Base-by-base conservation (phyloP, 1,284 basidiomycete genomes). In the Rhodotorula sp. region DNA sequence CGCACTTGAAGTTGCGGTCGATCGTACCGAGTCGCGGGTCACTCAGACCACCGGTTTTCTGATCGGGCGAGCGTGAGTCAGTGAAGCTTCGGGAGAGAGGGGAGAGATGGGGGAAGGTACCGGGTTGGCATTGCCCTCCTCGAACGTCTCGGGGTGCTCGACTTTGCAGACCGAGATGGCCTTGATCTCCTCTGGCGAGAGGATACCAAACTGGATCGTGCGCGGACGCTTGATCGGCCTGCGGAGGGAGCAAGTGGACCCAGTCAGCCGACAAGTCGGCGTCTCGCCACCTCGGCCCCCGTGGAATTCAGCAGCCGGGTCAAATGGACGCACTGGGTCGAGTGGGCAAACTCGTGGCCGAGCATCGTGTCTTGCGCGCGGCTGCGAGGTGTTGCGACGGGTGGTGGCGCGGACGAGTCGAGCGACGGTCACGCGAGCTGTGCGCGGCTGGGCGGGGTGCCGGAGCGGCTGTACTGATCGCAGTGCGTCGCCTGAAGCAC, bases 1-100 rank as follows among this genome's bases (percentile, higher is more conserved):
- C 94, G 82, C 97, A 99, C 85, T 99, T 99, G 86, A 97, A 98
- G 83, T 98, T 98, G 76, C 97, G 88, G 85, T 99, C 96, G 82
- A 98, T 98, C 48, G 83, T 99, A 61, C 97, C 97, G 89, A 99
- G 93, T 71, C 93, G 89, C 65, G 95, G 93, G 84, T 99, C 97
- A 88, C 97, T 97, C 78, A 99, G 86, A 73, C 97, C 97, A 71
- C 92, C 94, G 69, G 88, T 86, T 85, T 94, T 96, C 64, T 90
- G 91, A 12, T 2, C 12, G 16, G 10, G 27, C 19, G 12, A 54
- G 53, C 16, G 16, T 34, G 14, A 41, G 19, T 14, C 13, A 19
- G 44, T 17, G 25, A n/a, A 9, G 4, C n/a, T 17, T 23, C 48
- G 34, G 9, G 61, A 25, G 56, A n/a, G 21, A 13, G n/a, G 19